Evolutionary conservation across 2,329 filamentous ascomycete genomes (phyloP).

Genomic region (Penicillium sp.): DNA sequence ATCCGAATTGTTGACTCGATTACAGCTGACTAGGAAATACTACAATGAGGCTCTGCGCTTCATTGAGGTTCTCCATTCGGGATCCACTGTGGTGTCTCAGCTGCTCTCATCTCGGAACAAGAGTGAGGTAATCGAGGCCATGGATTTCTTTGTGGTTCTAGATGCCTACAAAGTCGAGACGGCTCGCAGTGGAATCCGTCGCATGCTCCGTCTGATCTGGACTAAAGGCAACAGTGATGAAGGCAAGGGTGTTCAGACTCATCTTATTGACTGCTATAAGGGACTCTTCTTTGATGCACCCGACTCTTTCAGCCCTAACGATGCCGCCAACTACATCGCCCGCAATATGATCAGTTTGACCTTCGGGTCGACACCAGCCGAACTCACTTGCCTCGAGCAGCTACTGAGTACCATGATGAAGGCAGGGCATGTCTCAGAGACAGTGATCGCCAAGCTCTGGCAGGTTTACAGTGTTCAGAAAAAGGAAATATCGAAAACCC

Average conservation of each 20-base stretch:
- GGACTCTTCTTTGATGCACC: constrained; percentile 95
- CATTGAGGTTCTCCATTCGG: constrained; percentile 84
- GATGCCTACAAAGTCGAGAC: constrained; percentile 96
- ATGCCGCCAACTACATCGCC: constrained; percentile 91
- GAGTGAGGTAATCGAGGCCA: constrained; percentile 96
- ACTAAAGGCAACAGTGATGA: constrained; percentile 99
- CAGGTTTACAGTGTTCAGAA: constrained; percentile 95
- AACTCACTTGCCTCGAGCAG: constrained; percentile 93
- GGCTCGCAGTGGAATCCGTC: constrained; percentile 85
- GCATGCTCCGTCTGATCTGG: constrained; percentile 97
- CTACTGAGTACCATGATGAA: constrained; percentile 98
- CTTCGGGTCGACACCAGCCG: constrained; percentile 90
- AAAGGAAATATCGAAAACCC: constrained; percentile 86
- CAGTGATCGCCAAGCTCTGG: constrained; percentile 91
- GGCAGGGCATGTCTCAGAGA: constrained; percentile 77
- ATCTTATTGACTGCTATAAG: constrained; percentile 95
- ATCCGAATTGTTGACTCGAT: constrained; percentile 80
- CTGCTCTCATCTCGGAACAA: constrained; percentile 94
- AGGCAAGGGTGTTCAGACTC: constrained; percentile 94
- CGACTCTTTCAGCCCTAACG: constrained; percentile 80
- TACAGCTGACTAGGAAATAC: constrained; percentile 85
- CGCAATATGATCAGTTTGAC: constrained; percentile 99
- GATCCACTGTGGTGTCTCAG: constrained; percentile 78
- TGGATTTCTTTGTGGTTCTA: constrained; percentile 95
- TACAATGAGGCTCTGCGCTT: constrained; percentile 92